A percentile compares a stretch with the other conserved stretches of the same genome.
Conservation (phyloP, 805 yeast genomes). For the Metschnikowia orientalis region DNA sequence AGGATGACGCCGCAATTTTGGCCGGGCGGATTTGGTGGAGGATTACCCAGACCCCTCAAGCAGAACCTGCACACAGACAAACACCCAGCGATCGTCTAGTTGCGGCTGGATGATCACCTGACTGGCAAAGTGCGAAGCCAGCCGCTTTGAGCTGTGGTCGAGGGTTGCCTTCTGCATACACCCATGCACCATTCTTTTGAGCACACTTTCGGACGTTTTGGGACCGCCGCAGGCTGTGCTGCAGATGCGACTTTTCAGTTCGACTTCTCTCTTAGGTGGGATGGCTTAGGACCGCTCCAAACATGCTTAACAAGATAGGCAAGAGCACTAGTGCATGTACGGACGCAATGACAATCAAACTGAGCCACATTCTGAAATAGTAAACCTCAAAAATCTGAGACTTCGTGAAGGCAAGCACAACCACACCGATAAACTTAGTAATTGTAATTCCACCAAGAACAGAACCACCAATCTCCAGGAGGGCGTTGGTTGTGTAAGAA, state of each 20-base stretch:
- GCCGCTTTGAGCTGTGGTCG: too few relatives aligned
- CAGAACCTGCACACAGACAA: slow-evolving; percentile 1
- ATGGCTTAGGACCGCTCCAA: too few relatives aligned
- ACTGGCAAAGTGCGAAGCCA: too few relatives aligned
- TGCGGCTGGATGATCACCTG: slow-evolving; percentile 3
- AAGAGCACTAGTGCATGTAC: slow-evolving; percentile 73
- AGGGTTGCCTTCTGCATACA: too few relatives aligned
- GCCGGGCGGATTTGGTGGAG: slow-evolving; percentile 1
- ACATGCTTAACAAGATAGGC: slow-evolving; percentile 64
- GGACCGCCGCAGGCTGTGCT: too few relatives aligned
- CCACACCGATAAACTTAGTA: slow-evolving; percentile 85
- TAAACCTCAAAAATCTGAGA: slow-evolving; percentile 87
- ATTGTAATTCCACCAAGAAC: slow-evolving; percentile 87
- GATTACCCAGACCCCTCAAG: slow-evolving; percentile 2
- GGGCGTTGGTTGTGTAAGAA: slow-evolving; percentile 42
- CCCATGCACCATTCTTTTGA: too few relatives aligned
- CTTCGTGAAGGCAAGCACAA: slow-evolving; percentile 79
- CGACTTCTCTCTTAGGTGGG: too few relatives aligned
- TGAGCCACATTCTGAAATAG: slow-evolving; percentile 92
- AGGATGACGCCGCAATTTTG: too few relatives aligned
- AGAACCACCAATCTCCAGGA: slow-evolving; percentile 80
- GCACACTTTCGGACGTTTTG: too few relatives aligned
- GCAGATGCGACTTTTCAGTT: too few relatives aligned
- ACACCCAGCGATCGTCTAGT: background rate
- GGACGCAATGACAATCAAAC: slow-evolving; percentile 71